Conservation (phyloP, 2,329 filamentous ascomycete species). For the Didymella sp. region DNA sequence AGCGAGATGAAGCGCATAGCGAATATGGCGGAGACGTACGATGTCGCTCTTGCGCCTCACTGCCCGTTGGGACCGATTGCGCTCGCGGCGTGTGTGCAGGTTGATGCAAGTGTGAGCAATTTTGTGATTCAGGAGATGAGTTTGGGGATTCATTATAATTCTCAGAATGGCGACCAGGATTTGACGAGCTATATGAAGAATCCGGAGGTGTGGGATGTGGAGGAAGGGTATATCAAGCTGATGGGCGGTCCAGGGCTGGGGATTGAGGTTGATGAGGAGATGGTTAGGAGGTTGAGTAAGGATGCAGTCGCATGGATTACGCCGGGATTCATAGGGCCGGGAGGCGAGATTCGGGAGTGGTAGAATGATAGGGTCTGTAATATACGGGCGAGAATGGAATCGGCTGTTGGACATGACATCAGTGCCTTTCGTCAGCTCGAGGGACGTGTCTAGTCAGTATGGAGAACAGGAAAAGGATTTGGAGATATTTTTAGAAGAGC, state of each 20-base stretch:
- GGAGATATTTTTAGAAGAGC: too few relatives aligned
- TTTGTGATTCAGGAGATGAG: constrained; percentile 80
- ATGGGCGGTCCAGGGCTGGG: constrained; percentile 68
- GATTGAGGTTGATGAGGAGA: constrained; percentile 73
- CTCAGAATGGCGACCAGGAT: constrained; percentile 40
- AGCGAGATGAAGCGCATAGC: constrained; percentile 74
- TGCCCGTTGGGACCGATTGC: constrained; percentile 77
- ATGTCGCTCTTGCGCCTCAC: constrained; percentile 75
- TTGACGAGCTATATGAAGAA: constrained; percentile 69
- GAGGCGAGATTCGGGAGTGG: constrained; percentile 73
- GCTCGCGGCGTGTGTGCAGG: constrained; percentile 73
- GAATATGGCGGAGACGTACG: constrained; percentile 74
- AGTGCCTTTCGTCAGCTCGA: too few relatives aligned
- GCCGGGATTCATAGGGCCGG: constrained; percentile 72
- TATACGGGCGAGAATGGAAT: too few relatives aligned
- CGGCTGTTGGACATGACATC: too few relatives aligned
- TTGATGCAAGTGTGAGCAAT: constrained; percentile 67
- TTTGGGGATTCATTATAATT: constrained; percentile 79
- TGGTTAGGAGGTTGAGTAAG: constrained; percentile 66
- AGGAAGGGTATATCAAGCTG: constrained; percentile 69
- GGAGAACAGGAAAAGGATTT: too few relatives aligned
- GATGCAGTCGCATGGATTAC: constrained; percentile 69
- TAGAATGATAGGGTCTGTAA: too few relatives aligned
- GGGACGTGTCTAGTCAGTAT: too few relatives aligned
- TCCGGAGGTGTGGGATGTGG: constrained; percentile 69